These are phyloP conservation scores for Trametes gibbosa DNA, from an alignment of 768 basidiomycete genomes.

Conservation along the genomic window DNA sequence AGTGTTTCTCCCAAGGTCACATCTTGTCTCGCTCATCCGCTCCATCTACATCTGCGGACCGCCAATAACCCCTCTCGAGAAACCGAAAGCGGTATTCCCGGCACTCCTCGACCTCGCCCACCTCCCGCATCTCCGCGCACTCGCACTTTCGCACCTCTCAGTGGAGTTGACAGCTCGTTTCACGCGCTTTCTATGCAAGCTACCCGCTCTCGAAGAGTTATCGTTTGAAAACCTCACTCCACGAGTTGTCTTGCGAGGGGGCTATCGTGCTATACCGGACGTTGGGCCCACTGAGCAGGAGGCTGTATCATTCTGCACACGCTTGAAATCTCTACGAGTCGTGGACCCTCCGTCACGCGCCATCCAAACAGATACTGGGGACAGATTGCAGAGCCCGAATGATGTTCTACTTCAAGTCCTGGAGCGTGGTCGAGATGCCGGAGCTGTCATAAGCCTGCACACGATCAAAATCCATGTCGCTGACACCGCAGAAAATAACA, in stretches of 20 bases:
- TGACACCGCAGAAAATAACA: background rate
- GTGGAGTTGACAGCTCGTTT: background rate
- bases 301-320: no score
- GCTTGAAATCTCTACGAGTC: background rate
- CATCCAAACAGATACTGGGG: no score
- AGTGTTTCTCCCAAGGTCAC: background rate
- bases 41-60: background rate
- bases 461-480: background rate
- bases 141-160: background rate
- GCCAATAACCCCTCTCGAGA: background rate
- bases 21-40: background rate
- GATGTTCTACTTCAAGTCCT: background rate
- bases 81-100: background rate
- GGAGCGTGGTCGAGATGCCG: background rate
- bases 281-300: background rate
- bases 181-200: background rate
- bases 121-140: background rate
- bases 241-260: no score
- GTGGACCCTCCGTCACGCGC: background rate
- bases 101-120: background rate
- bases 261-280: background rate
- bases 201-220: background rate
- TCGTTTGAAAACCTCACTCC: background rate
- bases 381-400: background rate
- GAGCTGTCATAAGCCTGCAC: background rate